Conservation (phyloP, 495 filamentous ascomycete genomes). For the Penicillium psychrofluorescens region DNA sequence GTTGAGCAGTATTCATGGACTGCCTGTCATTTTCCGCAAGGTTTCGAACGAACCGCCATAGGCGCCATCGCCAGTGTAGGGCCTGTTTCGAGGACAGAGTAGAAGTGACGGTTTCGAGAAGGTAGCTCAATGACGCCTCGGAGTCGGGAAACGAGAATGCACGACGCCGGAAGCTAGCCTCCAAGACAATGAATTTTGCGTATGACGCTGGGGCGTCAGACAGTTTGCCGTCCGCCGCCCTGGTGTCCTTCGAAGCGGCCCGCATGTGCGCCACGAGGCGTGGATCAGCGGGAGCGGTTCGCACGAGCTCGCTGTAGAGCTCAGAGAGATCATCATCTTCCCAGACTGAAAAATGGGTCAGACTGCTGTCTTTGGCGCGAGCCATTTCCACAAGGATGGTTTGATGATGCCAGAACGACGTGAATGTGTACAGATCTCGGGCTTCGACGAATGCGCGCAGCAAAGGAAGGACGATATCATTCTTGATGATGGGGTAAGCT, state of each 20-base stretch:
- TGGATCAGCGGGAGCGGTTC: conserved; percentile 23
- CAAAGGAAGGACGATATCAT: conserved; percentile 46
- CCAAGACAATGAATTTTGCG: conserved; percentile 30
- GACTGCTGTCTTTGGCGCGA: conserved; percentile 18
- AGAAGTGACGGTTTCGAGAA: conserved; percentile 20
- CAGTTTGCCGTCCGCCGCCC: conserved; percentile 22
- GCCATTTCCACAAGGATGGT: conserved; percentile 41
- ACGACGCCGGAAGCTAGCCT: conserved; percentile 29
- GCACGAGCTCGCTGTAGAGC: conserved; percentile 29
- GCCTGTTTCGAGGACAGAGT: conserved; percentile 29
- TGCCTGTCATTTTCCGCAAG: conserved; percentile 25
- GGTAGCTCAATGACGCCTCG: conserved; percentile 14
- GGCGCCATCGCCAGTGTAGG: conserved; percentile 41
- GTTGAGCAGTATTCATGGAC: conserved; percentile 10
- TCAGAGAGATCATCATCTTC: conserved; percentile 52
- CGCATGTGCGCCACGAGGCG: conserved; percentile 27
- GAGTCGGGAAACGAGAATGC: conserved; percentile 14
- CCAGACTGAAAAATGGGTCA: conserved; percentile 44
- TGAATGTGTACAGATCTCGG: conserved; percentile 59
- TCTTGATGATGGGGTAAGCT: conserved; percentile 27
- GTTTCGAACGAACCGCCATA: conserved; percentile 36
- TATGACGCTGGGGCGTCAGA: conserved; percentile 24
- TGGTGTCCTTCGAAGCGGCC: conserved; percentile 21
- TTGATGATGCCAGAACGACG: conserved; percentile 58
- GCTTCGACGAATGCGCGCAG: conserved; percentile 55